Evolutionary conservation across 805 yeast species (phyloP), one percentile per base, ranked within the genome.

Genomic region (Monosporozyma yasuniensis): DNA sequence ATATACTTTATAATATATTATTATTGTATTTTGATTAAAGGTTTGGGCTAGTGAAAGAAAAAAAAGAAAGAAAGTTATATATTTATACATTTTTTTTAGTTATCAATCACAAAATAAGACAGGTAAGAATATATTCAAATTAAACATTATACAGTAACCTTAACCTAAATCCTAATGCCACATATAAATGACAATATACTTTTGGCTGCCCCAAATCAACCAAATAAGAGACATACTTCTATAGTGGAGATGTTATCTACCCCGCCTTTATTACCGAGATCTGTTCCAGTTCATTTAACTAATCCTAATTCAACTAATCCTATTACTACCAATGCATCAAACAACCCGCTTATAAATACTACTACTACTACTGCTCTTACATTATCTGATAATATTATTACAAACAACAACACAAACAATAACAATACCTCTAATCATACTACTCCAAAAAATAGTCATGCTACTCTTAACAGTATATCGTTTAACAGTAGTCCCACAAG

Each of bases 241-340:
- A 83, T 84, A 46, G 91, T 82, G 41, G 91, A 84, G 62, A 68
- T 84, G 70, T 68, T 84, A 34, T 79, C 86, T 14, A 79, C 89
- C 4, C 93, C 93, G 0, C 93, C 91, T 2, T 84, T 83, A 1
- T 64, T 83, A 50, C 79, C 67, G 3, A 47, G 50, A 22, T 5
- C 30, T 2, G 16, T 8, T 22, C 18, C 32, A 22, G 25, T n/a
- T 16, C 14, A 12, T 16, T 11, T 27, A 16, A 37, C 2, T 37
- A 23, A 37, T 25, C 6, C 28, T 14, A 42, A 37, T 38, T 12
- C 18, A 11, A 32, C 16, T 25, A 35, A 21, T 21, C 16, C 18
- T 32, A 21, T 9, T 11, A 21, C 25, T 10, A 25, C 38, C 16
- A 34, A 32, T 34, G 23, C n/a, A 21, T 19, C 18, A 6, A 35